Evolutionary conservation across 208 protist genomes (phyloP).

Genomic region (Leishmania braziliensis): DNA sequence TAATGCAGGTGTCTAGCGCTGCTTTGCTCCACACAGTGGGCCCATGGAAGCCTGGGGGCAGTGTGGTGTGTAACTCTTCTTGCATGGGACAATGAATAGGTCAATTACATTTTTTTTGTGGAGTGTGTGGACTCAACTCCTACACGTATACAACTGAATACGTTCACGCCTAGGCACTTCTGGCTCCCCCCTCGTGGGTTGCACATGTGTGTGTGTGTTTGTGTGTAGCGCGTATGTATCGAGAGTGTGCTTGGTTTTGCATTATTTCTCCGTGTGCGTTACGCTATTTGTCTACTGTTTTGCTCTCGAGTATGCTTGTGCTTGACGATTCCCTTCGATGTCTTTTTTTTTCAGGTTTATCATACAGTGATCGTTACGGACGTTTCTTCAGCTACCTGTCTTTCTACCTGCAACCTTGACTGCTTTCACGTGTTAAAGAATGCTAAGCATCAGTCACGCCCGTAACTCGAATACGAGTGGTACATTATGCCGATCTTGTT

Average conservation of each 20-base stretch:
- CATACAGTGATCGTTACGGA: neutral
- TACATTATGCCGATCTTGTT: neutral
- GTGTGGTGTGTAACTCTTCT: neutral
- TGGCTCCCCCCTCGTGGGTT: neutral
- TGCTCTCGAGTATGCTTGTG: neutral
- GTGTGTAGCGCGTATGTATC: neutral
- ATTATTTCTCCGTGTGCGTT: neutral
- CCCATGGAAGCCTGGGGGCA: neutral
- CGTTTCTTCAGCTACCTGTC: neutral
- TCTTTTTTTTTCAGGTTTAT: neutral
- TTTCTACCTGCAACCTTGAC: neutral
- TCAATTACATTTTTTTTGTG: neutral
- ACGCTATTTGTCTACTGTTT: neutral
- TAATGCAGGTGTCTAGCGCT: neutral
- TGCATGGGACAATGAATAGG: neutral
- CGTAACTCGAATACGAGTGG: neutral
- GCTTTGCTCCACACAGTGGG: neutral
- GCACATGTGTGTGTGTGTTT: neutral
- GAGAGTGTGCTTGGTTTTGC: neutral
- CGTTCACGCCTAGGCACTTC: neutral
- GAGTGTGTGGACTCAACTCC: neutral
- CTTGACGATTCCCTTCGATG: neutral
- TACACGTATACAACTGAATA: neutral
- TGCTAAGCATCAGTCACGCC: neutral
- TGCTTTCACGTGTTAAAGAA: neutral